phyloP scores from a whole-genome alignment of 1,284 basidiomycete genomes.

The Leccinum solheimii region DNA sequence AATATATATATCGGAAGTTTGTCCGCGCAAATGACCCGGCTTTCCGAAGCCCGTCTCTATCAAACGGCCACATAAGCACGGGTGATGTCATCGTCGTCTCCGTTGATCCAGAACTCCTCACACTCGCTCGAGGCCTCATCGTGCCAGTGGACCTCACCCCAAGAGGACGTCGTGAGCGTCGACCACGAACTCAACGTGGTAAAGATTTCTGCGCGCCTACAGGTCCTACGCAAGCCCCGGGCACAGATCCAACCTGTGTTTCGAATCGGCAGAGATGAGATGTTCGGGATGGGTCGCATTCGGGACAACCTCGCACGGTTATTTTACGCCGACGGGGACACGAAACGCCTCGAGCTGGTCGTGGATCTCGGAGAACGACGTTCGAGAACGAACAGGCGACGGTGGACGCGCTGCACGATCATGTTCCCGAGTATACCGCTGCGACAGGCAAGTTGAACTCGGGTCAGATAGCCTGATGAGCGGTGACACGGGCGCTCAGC shows the following conservation, averaged over 20 bases:
- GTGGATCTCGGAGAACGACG: constrained; percentile 75
- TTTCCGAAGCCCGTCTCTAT: constrained; percentile 39
- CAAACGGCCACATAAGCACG: constrained; percentile 76
- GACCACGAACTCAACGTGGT: constrained; percentile 74
- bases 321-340: constrained; percentile 78
- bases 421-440: constrained; percentile 24
- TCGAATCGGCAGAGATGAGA: constrained; percentile 93
- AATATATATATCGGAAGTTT: constrained; percentile 69
- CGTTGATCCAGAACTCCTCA: constrained; percentile 81
- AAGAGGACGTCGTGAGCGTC: constrained; percentile 71
- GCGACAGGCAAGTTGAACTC: constrained; percentile 56
- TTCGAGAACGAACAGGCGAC: constrained; percentile 49
- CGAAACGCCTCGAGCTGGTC: constrained; percentile 65
- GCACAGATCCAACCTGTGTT: constrained; percentile 48
- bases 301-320: constrained; percentile 88
- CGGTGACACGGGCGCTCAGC: constrained; percentile 79
- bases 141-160: constrained; percentile 57
- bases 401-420: constrained; percentile 11
- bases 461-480: constrained; percentile 66
- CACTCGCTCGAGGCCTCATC: constrained; percentile 84
- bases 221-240: constrained; percentile 17
- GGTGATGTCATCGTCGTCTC: constrained; percentile 87
- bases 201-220: constrained; percentile 40
- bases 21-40: constrained; percentile 38
- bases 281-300: constrained; percentile 84